Conservation (phyloP, 352 stramenopile genomes). For the Globisporangium camurandrum region DNA sequence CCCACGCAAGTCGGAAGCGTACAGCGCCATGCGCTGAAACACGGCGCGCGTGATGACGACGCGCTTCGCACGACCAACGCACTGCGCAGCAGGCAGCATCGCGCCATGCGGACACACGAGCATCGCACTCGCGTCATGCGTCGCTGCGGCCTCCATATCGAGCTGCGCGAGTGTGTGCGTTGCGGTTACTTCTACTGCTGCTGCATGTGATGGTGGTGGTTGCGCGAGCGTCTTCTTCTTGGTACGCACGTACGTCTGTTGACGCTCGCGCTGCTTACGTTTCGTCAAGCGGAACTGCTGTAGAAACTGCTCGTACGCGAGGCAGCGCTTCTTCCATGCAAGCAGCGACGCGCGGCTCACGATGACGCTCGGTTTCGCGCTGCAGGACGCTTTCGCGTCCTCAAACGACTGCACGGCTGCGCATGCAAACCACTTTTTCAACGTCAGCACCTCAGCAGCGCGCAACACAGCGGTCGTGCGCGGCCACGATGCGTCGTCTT, state of each 20-base stretch:
- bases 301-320: constrained; percentile 65
- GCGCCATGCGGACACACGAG: constrained; percentile 61
- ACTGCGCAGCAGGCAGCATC: constrained; percentile 46
- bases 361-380: constrained; percentile 32
- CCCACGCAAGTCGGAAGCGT: constrained; percentile 46
- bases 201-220: constrained; percentile 7
- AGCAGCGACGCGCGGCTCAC: constrained; percentile 70
- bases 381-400: constrained; percentile 19
- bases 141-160: constrained; percentile 17
- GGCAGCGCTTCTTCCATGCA: constrained; percentile 64
- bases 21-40: constrained; percentile 43
- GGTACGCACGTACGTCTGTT: constrained; percentile 11
- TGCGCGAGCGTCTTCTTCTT: constrained; percentile 1
- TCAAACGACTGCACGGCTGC: constrained; percentile 31
- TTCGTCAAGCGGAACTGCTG: constrained; percentile 65
- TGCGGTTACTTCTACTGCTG: too few species aligned
- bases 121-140: constrained; percentile 34
- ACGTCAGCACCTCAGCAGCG: constrained; percentile 48
- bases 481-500: constrained; percentile 48
- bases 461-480: constrained; percentile 47
- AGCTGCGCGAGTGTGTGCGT: constrained; percentile 12
- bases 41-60: constrained; percentile 37
- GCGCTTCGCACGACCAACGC: constrained; percentile 50
- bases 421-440: constrained; percentile 47
- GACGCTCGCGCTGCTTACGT: constrained; percentile 42